A percentile compares a stretch with the other conserved stretches of the same genome.
phyloP scores from a whole-genome alignment of 2,329 filamentous ascomycete genomes.

The Dichotomopilus funicola region DNA sequence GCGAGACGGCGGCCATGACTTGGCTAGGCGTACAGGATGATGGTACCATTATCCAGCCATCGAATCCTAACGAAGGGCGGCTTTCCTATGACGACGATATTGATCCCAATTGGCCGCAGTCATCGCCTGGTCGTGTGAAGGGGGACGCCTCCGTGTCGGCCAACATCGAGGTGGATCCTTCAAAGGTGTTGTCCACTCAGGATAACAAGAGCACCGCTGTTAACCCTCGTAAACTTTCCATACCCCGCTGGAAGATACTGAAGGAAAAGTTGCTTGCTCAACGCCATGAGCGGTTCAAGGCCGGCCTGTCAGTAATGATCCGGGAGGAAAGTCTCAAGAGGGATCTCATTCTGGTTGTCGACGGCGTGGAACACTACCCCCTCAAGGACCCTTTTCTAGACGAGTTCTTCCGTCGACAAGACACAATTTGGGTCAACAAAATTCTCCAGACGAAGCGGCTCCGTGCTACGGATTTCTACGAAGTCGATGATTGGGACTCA shows the following conservation, averaged over 20 bases:
- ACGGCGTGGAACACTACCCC: slow-evolving; percentile 1
- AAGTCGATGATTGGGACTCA: background rate
- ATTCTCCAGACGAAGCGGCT: background rate
- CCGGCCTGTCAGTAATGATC: slow-evolving; percentile 8
- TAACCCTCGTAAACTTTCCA: too few species aligned
- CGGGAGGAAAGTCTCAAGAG: slow-evolving; percentile 3
- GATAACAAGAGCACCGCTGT: too few species aligned
- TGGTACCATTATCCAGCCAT: background rate
- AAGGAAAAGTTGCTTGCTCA: background rate
- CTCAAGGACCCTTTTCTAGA: background rate
- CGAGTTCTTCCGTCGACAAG: slow-evolving; percentile 5
- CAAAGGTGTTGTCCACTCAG: too few species aligned
- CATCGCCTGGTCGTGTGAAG: too few species aligned
- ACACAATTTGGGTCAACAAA: slow-evolving; percentile 5
- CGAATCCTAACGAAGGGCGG: slow-evolving; percentile 6
- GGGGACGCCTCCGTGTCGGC: too few species aligned
- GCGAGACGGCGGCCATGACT: too few species aligned
- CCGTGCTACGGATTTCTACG: slow-evolving; percentile 4
- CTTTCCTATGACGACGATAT: slow-evolving; percentile 17
- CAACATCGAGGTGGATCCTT: too few species aligned
- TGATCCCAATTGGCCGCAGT: background rate
- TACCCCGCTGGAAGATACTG: background rate
- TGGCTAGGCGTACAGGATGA: background rate
- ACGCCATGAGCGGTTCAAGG: background rate
- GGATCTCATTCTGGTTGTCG: background rate